Evolutionary conservation across 2,329 filamentous ascomycete genomes (phyloP), one percentile per base, ranked within the genome.

Genomic region (Aspergillus sp.): DNA sequence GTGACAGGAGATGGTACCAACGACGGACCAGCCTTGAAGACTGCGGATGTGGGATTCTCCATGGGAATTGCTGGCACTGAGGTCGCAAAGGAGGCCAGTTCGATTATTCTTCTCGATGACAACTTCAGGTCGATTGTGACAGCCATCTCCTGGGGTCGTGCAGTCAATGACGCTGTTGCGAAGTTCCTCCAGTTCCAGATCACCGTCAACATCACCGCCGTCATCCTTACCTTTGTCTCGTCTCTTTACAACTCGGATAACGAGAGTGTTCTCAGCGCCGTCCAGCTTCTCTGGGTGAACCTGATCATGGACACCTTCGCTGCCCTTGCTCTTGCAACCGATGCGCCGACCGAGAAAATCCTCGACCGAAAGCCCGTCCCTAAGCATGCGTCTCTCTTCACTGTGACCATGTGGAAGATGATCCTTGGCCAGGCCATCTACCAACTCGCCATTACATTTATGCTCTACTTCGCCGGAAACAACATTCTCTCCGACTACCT

Each of bases 371-470:
- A 91, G 74, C 90, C 90, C 1, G 86, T 90, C 58, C 83, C 86
- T 3, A 92, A 91, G 69, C 87, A 84, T 30, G 87, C 88, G 6
- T 82, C 88, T 1, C 79, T 93, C 5, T 95, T 98, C 66, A 96
- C 92, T 1, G 80, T 89, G 34, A 93, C 89, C 17, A 98, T 98
- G 93, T 96, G 93, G 93, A 98, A 98, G 82, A 98, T 98, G 93
- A 97, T 98, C 61, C 83, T 96, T 45, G 93, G 93, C 2, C 92
- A 98, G 74, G 86, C 92, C 2, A 82, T 96, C 57, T 98, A 95
- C 74, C 93, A 98, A 74, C 85, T 98, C 0, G 80, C 81, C 4
- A 85, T 87, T 20, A 89, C 92, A 0, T 89, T 97, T 64, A 81
- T 93, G 61, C 82, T 97, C 22, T 93, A 93, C 77, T 98, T 93